Evolutionary conservation across 768 basidiomycete genomes (phyloP).

Genomic region (Mycena belliarum): DNA sequence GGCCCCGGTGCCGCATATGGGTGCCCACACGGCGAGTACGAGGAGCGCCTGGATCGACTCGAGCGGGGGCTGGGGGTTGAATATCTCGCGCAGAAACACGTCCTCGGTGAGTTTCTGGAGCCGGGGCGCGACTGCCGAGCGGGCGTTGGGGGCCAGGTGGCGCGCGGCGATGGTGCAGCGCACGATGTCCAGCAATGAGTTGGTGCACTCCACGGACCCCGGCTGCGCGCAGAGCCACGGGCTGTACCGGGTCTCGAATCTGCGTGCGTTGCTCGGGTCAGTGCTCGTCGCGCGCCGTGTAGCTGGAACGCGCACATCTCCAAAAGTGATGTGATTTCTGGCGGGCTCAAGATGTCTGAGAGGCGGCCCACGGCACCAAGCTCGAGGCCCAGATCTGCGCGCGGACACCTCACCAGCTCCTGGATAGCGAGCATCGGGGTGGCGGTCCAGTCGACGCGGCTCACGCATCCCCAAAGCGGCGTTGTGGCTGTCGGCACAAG

Average conservation of each 20-base stretch:
- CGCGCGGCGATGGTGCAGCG: slow-evolving; percentile 49
- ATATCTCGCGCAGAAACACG: slow-evolving; percentile 39
- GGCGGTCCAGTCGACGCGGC: slow-evolving; percentile 43
- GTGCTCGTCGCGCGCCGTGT: not conserved
- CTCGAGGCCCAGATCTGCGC: slow-evolving; percentile 5
- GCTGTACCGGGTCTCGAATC: slow-evolving; percentile 44
- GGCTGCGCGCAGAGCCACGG: slow-evolving; percentile 47
- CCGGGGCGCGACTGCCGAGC: slow-evolving; percentile 37
- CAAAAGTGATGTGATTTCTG: slow-evolving; percentile 37
- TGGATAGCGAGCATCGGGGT: slow-evolving; percentile 49
- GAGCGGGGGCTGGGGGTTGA: slow-evolving; percentile 41
- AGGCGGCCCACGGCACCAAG: slow-evolving; percentile 24
- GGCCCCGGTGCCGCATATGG: slow-evolving; percentile 34
- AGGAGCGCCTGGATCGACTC: slow-evolving; percentile 44
- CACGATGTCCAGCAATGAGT: slow-evolving; percentile 41
- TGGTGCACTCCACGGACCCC: slow-evolving; percentile 26
- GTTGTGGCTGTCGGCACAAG: slow-evolving; percentile 35
- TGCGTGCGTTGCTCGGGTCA: slow-evolving; percentile 16
- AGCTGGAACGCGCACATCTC: slow-evolving; percentile 34
- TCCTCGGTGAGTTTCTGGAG: slow-evolving; percentile 44
- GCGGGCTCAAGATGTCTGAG: slow-evolving; percentile 31
- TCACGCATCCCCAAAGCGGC: slow-evolving; percentile 41
- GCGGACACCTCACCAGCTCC: slow-evolving; percentile 33
- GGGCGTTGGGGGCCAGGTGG: slow-evolving; percentile 39
- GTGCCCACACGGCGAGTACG: slow-evolving; percentile 46